A percentile compares a stretch with the other conserved stretches of the same genome.
These are phyloP conservation scores for Lodderomyces jiufengensis DNA, from an alignment of 1,139 yeast species.

Conservation along the genomic window DNA sequence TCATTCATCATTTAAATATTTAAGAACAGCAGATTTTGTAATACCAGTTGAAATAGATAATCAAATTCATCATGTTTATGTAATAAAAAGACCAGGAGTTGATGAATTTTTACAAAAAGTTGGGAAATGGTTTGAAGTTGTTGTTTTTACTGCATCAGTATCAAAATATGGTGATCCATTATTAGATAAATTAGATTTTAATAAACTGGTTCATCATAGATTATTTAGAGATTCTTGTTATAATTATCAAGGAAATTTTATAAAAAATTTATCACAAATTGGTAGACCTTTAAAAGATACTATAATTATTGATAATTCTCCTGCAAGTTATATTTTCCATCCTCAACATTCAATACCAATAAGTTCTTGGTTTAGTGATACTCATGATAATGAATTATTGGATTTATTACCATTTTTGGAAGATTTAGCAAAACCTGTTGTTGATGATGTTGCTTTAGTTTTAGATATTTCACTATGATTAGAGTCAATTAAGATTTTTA, in stretches of 20 bases:
- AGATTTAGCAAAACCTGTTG: conserved; percentile 67
- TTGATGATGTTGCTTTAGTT: conserved; percentile 80
- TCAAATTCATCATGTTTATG: conserved; percentile 90
- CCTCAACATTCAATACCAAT: conserved; percentile 99
- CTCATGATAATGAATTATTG: conserved; percentile 90
- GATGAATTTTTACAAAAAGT: conserved; percentile 85
- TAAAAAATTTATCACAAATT: conserved; percentile 86
- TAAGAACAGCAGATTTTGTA: conserved; percentile 91
- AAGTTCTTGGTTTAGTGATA: conserved; percentile 97
- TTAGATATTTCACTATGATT: conserved; percentile 56
- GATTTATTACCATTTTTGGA: conserved; percentile 89
- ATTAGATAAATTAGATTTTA: conserved; percentile 77
- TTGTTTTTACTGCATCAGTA: conserved; percentile 94
- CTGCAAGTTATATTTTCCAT: conserved; percentile 94
- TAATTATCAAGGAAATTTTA: conserved; percentile 81
- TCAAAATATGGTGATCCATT: conserved; percentile 95
- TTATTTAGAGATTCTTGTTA: conserved; percentile 75
- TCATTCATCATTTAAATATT: conserved; percentile 89
- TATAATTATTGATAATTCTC: conserved; percentile 93
- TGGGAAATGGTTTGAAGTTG: conserved; percentile 88
- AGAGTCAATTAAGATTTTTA: too few species aligned
- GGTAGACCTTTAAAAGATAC: conserved; percentile 87
- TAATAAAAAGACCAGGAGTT: conserved; percentile 95
- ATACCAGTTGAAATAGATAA: conserved; percentile 83
- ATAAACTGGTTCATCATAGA: conserved; percentile 79